These are phyloP conservation scores for Penicillium paneum DNA, from an alignment of 2,329 filamentous ascomycete genomes.

Conservation along the genomic window DNA sequence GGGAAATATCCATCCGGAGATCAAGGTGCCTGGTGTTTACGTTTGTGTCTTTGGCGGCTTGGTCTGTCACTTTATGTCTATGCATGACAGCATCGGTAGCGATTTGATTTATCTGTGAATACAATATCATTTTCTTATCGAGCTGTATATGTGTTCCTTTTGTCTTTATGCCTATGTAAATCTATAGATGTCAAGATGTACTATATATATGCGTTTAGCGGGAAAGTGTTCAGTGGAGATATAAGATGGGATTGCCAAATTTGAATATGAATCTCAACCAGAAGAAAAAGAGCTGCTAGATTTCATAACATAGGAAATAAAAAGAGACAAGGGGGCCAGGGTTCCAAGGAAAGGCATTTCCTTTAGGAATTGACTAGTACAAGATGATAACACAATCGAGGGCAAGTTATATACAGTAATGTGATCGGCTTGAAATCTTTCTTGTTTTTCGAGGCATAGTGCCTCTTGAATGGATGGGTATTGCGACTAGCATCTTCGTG, in stretches of 20 bases:
- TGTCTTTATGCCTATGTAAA: not conserved
- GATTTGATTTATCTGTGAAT: conserved; percentile 29
- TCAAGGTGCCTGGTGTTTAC: conserved; percentile 28
- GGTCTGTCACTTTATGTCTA: conserved; percentile 24
- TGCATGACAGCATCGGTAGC: conserved; percentile 28
- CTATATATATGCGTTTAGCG: not conserved
- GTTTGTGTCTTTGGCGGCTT: conserved; percentile 25
- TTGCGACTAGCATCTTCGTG: conserved; percentile 2
- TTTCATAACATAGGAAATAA: conserved; percentile 29
- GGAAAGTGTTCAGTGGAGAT: not conserved
- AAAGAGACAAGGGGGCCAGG: conserved; percentile 23
- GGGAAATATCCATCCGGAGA: conserved; percentile 30
- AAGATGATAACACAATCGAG: conserved; percentile 28
- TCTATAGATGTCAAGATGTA: not conserved
- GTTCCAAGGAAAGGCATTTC: conserved; percentile 17
- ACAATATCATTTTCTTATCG: conserved; percentile 21
- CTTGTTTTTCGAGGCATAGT: conserved; percentile 18
- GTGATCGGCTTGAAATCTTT: conserved; percentile 16
- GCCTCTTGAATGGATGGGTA: conserved; percentile 7
- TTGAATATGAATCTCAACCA: conserved; percentile 14
- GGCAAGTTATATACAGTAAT: conserved; percentile 35
- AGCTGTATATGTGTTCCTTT: conserved; percentile 5
- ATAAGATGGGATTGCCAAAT: not conserved
- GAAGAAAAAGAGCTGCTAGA: conserved; percentile 25
- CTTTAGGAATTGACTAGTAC: conserved; percentile 32